Evolutionary conservation across 2,329 filamentous ascomycete genomes (phyloP), one percentile per base, ranked within the genome.

Genomic region (Scopulariopsis brevicaulis): DNA sequence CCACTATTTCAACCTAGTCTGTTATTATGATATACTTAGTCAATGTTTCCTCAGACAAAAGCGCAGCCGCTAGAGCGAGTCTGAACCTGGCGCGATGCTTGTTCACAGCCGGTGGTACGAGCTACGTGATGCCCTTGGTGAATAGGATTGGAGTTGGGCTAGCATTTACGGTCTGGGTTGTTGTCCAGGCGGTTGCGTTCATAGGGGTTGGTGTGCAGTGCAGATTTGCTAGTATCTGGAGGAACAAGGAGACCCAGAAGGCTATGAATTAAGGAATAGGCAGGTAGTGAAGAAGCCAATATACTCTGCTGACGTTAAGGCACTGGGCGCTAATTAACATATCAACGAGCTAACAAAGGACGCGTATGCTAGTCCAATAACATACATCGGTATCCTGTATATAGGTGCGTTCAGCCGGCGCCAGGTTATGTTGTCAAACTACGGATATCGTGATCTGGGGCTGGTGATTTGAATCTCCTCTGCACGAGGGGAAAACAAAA

Each of bases 81-180:
- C 63, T 81, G 25, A 83, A 82, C 60, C 69, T 83, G 2, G 74
- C 76, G 0, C 65, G 79, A 43, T 83, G 79, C 60, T 61, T 81
- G 2, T 70, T 79, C 35, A 79, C 75, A 0, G 80, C 79, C 0
- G 77, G 73, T 0, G 77, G 76, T 0, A 80, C 77, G 0, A 76
- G 74, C 22, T 72, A 75, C 12, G 68, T 80, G 2, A 74, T 78
- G 66, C 77, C 77, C 0, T 70, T 82, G 66, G 71, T 80, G 7
- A 67, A 75, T 56, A 67, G 64, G 1, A 69, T 78, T 51, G 77
- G 74, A 0, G 71, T 74, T 52, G 78, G 77, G 0, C 66, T 67
- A 60, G 71, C 74, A 0, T 80, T 79, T 59, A 78, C 76, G 0
- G 68, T 79, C 12, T 76, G 74, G 61, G 71, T 68, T 18, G 67